A percentile compares a stretch with the other conserved stretches of the same genome.
Conservation (phyloP, 2,329 filamentous ascomycete species). For the Pseudogymnoascus destructans region DNA sequence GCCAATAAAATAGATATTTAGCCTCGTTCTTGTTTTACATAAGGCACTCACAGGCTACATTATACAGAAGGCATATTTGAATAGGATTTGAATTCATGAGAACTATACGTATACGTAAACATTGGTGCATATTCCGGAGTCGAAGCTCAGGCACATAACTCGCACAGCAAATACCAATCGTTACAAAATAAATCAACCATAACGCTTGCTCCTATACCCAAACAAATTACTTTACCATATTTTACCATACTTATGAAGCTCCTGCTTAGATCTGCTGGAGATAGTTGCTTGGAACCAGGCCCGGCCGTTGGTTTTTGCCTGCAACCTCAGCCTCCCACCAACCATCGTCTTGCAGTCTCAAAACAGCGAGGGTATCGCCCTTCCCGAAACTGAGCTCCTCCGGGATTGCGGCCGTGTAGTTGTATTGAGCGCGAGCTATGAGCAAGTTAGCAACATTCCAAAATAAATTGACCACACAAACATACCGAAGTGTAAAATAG, state of each 20-base stretch:
- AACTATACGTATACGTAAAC: slow-evolving; percentile 3
- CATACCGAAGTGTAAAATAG: slow-evolving; percentile 91
- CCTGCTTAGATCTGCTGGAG: slow-evolving; percentile 25
- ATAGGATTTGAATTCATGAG: slow-evolving; percentile 4
- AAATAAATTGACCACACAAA: slow-evolving; percentile 18
- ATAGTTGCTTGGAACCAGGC: slow-evolving; percentile 57
- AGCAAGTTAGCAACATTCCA: slow-evolving; percentile 17
- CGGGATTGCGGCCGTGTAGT: slow-evolving; percentile 87
- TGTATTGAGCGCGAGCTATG: slow-evolving; percentile 80
- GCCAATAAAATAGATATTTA: background rate
- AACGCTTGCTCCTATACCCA: slow-evolving; percentile 1
- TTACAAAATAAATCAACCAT: background rate
- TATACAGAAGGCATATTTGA: slow-evolving; percentile 4
- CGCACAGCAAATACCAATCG: background rate
- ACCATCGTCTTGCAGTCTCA: slow-evolving; percentile 88
- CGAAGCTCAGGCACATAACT: slow-evolving; percentile 1
- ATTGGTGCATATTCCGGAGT: slow-evolving; percentile 5
- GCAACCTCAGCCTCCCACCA: slow-evolving; percentile 99
- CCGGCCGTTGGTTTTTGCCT: slow-evolving; percentile 45
- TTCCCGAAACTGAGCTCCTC: slow-evolving; percentile 90
- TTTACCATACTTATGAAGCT: background rate
- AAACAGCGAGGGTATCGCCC: slow-evolving; percentile 77
- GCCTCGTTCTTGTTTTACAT: background rate
- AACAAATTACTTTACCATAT: slow-evolving; percentile 3
- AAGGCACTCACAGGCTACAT: background rate